Conservation (phyloP, 1,284 basidiomycete genomes). For the Pterula multifida region DNA sequence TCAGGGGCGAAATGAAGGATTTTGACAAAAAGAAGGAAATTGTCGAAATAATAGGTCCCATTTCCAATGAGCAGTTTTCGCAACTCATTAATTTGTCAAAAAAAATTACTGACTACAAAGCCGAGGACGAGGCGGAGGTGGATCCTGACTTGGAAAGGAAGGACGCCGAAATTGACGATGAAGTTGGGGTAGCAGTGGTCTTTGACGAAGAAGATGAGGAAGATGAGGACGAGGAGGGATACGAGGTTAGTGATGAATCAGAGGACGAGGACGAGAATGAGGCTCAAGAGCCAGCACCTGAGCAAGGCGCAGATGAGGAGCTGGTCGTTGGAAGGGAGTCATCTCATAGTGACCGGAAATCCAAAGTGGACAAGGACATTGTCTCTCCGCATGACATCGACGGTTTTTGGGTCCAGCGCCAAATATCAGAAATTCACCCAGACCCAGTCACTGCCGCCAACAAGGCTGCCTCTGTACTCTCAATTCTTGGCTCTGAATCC, state of each 20-base stretch:
- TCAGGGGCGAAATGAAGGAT: conserved; percentile 93
- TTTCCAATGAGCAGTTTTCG: conserved; percentile 72
- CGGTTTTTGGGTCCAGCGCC: conserved; percentile 96
- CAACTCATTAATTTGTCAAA: conserved; percentile 84
- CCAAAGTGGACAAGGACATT: conserved; percentile 62
- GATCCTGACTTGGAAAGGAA: conserved; percentile 69
- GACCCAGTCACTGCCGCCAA: conserved; percentile 92
- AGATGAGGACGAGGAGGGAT: conserved; percentile 81
- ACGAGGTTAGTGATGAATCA: conserved; percentile 66
- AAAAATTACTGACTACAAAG: conserved; percentile 94
- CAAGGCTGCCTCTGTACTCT: conserved; percentile 80
- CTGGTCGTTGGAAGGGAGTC: conserved; percentile 63
- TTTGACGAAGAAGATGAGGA: conserved; percentile 95
- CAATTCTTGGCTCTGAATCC: conserved; percentile 83
- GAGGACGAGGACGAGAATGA: conserved; percentile 63
- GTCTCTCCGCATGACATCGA: conserved; percentile 89
- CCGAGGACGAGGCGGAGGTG: conserved; percentile 68
- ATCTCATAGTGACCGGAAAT: conserved; percentile 27
- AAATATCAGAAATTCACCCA: conserved; percentile 82
- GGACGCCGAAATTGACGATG: conserved; percentile 82
- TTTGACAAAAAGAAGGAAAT: conserved; percentile 97
- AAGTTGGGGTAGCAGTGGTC: conserved; percentile 89
- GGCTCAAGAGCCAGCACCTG: conserved; percentile 28
- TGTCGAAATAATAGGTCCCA: conserved; percentile 64
- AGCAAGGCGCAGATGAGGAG: conserved; percentile 44